phyloP scores from a whole-genome alignment of 176 grass and related monocot genomes.

The Carex pumila region DNA sequence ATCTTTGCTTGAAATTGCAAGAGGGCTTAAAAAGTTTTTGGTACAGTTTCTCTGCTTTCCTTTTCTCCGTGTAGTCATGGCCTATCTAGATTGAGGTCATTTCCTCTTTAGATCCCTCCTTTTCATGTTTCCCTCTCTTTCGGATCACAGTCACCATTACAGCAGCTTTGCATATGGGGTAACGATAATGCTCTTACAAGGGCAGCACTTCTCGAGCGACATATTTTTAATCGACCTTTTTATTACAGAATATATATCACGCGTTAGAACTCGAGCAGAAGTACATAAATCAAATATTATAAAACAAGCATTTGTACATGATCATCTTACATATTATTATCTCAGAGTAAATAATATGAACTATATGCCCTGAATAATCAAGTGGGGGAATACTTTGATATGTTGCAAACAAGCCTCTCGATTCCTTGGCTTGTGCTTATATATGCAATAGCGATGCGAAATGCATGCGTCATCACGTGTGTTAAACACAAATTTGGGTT shows the following conservation, averaged over 20 bases:
- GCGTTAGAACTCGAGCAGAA: not conserved
- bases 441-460: not conserved
- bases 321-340: not conserved
- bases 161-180: not conserved
- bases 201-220: not conserved
- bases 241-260: not conserved
- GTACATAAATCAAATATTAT: not conserved
- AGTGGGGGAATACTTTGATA: not conserved
- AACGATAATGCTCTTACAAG: not conserved
- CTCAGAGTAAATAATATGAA: not conserved
- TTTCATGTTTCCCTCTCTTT: not conserved
- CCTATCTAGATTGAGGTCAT: not conserved
- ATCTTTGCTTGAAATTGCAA: not conserved
- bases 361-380: not conserved
- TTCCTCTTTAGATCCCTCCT: not conserved
- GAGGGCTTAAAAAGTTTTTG: not conserved
- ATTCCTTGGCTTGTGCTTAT: not conserved
- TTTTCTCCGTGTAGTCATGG: not conserved
- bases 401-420: constrained; percentile 1
- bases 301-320: not conserved
- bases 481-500: not conserved
- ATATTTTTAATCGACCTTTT: not conserved
- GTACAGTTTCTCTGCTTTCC: not conserved
- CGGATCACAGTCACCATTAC: not conserved
- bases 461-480: not conserved